Percentiles rank a stretch among this genome's conserved stretches.
These are phyloP conservation scores for Trametes villosa DNA, from an alignment of 768 basidiomycete species.

Conservation along the genomic window DNA sequence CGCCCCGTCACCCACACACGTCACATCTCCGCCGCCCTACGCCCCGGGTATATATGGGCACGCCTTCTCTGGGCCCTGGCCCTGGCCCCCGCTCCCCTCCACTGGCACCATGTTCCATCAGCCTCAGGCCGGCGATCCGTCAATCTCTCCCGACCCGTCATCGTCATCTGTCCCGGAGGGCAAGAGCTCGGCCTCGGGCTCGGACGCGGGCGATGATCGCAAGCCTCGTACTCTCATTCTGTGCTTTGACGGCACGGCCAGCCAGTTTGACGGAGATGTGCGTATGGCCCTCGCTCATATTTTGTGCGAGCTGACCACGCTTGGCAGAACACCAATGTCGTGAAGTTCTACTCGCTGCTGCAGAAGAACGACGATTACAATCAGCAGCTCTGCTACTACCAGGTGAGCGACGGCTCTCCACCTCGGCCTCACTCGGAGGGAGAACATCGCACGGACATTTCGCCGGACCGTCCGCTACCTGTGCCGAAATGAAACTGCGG, in stretches of 20 bases:
- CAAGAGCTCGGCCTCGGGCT: neutral
- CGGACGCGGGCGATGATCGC: neutral
- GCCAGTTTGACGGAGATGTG: conserved; percentile 54
- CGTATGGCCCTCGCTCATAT: conserved; percentile 16
- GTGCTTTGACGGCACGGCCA: conserved; percentile 72
- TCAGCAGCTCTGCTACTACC: conserved; percentile 66
- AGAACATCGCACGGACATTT: neutral
- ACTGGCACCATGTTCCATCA: neutral
- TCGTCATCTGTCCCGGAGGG: neutral
- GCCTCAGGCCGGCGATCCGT: neutral
- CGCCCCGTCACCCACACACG: conserved; percentile 1
- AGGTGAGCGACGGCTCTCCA: conserved; percentile 43
- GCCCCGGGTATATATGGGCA: neutral
- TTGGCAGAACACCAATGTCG: conserved; percentile 66
- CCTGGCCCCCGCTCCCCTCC: neutral
- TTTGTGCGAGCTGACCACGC: neutral
- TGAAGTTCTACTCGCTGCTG: conserved; percentile 70
- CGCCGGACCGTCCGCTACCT: neutral
- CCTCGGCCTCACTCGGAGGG: too few relatives aligned
- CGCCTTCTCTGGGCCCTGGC: neutral
- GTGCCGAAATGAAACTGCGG: neutral
- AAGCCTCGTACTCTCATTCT: conserved; percentile 55
- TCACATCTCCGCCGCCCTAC: neutral
- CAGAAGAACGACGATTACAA: conserved; percentile 58
- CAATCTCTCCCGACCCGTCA: neutral